Conservation (phyloP, 2,329 filamentous ascomycete species). For the Nothophaeocryptopus gaeumannii region DNA sequence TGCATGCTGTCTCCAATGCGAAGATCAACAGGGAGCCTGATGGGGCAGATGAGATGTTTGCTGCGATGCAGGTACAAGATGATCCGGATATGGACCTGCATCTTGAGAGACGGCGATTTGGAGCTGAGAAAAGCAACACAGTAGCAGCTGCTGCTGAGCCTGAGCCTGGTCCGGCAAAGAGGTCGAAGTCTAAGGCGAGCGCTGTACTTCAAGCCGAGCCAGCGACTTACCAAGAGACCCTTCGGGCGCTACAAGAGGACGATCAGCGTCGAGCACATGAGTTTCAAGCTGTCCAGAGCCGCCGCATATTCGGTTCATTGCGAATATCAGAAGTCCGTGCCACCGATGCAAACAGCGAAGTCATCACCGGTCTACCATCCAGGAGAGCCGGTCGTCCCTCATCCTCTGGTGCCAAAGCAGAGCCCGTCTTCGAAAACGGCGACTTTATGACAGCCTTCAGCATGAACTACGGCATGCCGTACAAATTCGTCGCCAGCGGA, state of each 20-base stretch:
- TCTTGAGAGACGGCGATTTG: slow-evolving; percentile 32
- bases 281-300: too few relatives aligned
- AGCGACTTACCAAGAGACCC: too few relatives aligned
- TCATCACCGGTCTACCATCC: not conserved
- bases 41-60: slow-evolving; percentile 63
- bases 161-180: too few relatives aligned
- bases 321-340: too few relatives aligned
- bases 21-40: slow-evolving; percentile 49
- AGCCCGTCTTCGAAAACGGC: slow-evolving; percentile 18
- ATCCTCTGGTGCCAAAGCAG: not conserved
- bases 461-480: slow-evolving; percentile 55
- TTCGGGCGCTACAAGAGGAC: too few relatives aligned
- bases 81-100: slow-evolving; percentile 37
- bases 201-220: too few relatives aligned
- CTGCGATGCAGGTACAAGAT: slow-evolving; percentile 39
- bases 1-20: slow-evolving; percentile 58
- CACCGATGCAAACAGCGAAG: too few relatives aligned
- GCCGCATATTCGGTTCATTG: too few relatives aligned
- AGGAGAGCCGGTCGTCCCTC: not conserved
- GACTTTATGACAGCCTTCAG: slow-evolving; percentile 36
- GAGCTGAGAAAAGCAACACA: not conserved
- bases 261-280: too few relatives aligned
- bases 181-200: too few relatives aligned
- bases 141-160: not conserved
- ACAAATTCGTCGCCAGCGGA: slow-evolving; percentile 63